Evolutionary conservation across 139 green algal genomes (phyloP).

Genomic region (Limnomonas spitsbergensis): DNA sequence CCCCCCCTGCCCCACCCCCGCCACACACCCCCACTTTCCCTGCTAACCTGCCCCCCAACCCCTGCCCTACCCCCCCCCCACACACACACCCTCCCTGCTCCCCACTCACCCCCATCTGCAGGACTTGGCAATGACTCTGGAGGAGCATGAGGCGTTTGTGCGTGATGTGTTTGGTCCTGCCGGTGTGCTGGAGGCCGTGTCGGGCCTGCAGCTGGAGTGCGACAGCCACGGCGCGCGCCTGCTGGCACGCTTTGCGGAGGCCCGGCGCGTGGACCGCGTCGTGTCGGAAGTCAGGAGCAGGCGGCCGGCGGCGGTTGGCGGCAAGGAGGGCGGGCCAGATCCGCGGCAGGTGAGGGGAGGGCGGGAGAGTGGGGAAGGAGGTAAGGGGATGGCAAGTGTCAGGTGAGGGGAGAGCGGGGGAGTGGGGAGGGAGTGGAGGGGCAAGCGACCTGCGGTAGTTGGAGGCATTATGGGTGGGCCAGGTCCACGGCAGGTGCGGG

Average conservation of each 20-base stretch:
- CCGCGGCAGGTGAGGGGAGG: background rate
- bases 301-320: background rate
- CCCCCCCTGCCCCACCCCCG: no score
- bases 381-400: no score
- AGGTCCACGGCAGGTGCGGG: background rate
- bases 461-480: background rate
- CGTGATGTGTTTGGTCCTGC: conserved; percentile 66
- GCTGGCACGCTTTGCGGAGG: conserved; percentile 58
- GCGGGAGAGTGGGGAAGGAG: no score
- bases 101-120: no score
- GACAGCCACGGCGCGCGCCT: conserved; percentile 5
- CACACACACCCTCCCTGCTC: no score
- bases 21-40: no score
- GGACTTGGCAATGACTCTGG: conserved; percentile 50
- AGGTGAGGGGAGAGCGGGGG: no score
- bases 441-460: background rate
- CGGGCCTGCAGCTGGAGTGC: conserved; percentile 18
- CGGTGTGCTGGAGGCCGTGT: conserved; percentile 55
- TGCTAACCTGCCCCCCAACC: no score
- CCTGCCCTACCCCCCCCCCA: no score
- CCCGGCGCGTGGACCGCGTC: conserved; percentile 57
- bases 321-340: background rate
- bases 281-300: conserved; percentile 38
- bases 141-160: conserved; percentile 74
- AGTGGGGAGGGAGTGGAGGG: no score